Conservation (phyloP, 78 protist species). For the Speleostelium caveatum region DNA sequence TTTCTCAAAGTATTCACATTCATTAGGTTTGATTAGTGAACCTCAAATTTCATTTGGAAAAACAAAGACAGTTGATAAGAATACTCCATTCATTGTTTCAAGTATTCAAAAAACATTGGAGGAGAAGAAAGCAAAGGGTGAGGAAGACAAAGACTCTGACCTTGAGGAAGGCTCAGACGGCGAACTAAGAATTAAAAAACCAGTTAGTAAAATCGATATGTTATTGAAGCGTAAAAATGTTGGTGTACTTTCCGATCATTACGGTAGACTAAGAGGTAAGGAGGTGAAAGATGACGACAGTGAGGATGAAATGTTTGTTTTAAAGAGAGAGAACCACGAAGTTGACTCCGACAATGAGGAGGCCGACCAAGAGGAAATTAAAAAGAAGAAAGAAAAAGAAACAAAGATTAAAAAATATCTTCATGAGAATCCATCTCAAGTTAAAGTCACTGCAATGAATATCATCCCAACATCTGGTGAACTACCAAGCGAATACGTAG, state of each 20-base stretch:
- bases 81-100: conserved; percentile 16
- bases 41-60: conserved; percentile 67
- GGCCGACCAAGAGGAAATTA: background rate
- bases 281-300: background rate
- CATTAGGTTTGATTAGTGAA: conserved; percentile 60
- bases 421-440: background rate
- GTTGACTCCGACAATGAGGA: conserved; percentile 2
- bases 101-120: conserved; percentile 16
- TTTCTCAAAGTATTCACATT: conserved; percentile 22
- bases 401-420: conserved; percentile 6
- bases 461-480: background rate
- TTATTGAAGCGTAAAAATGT: conserved; percentile 43
- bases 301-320: conserved; percentile 50
- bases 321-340: conserved; percentile 58
- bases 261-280: conserved; percentile 14
- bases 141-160: conserved; percentile 15
- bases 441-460: conserved; percentile 2
- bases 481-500: conserved; percentile 41
- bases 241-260: conserved; percentile 44
- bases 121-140: conserved; percentile 26
- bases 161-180: conserved; percentile 22
- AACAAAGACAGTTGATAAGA: conserved; percentile 8
- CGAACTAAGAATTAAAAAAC: background rate
- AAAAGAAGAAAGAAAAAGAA: background rate
- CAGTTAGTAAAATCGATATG: conserved; percentile 9